These are phyloP conservation scores for Monilinia fructicola DNA, from an alignment of 2,329 filamentous ascomycete species.

Conservation along the genomic window DNA sequence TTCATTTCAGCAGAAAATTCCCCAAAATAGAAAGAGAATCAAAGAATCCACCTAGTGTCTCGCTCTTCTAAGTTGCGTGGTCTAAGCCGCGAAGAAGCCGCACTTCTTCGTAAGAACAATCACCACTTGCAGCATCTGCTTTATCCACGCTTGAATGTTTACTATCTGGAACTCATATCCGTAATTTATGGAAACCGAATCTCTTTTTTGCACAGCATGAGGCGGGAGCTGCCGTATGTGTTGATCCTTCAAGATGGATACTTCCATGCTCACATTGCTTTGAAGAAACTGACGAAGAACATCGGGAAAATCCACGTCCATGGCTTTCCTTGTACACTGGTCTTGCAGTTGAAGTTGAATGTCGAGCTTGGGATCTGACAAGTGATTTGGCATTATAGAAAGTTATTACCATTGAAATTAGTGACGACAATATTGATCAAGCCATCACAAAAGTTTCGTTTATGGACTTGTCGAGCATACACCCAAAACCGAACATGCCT, in stretches of 20 bases:
- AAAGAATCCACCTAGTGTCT: not conserved
- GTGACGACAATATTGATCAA: not conserved
- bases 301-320: not conserved
- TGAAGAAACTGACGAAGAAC: not conserved
- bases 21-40: not conserved
- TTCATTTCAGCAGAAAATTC: not conserved
- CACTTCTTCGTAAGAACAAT: constrained; percentile 1
- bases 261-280: not conserved
- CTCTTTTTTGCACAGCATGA: not conserved
- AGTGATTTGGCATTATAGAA: not conserved
- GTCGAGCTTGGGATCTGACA: not conserved
- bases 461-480: not conserved
- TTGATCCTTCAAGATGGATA: not conserved
- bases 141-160: not conserved
- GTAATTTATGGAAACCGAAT: not conserved
- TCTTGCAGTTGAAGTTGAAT: constrained; percentile 7
- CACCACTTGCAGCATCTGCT: not conserved
- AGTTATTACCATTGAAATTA: not conserved
- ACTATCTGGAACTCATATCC: not conserved
- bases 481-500: not conserved
- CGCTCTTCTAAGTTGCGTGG: not conserved
- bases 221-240: not conserved
- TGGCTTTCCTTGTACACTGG: constrained; percentile 4
- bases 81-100: not conserved
- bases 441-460: not conserved